Evolutionary conservation across 1,284 basidiomycete genomes (phyloP).

Genomic region (Peniophora sp.): DNA sequence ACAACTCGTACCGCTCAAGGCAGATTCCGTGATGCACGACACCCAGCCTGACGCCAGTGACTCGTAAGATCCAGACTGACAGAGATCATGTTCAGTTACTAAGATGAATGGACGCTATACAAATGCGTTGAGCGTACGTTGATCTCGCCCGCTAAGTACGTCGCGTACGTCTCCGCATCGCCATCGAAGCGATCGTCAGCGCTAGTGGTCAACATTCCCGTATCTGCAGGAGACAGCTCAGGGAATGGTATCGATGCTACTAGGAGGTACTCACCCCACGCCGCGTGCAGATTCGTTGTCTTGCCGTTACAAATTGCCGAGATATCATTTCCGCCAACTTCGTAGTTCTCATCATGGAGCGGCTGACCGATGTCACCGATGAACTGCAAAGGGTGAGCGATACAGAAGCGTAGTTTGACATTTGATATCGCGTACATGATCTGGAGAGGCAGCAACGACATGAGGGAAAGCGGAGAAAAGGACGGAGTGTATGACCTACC

Average conservation of each 20-base stretch:
- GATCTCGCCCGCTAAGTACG: constrained; percentile 33
- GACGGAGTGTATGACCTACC: constrained; percentile 10
- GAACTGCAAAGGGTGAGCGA: constrained; percentile 24
- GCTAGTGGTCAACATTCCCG: constrained; percentile 27
- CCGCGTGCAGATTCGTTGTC: constrained; percentile 40
- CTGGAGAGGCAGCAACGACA: not conserved
- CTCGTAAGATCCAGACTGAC: constrained; percentile 28
- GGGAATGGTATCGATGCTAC: no score
- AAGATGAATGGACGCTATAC: no score
- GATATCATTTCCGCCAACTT: constrained; percentile 22
- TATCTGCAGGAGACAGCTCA: no score
- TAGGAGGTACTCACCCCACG: no score
- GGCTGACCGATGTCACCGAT: constrained; percentile 48
- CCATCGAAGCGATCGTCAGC: constrained; percentile 31
- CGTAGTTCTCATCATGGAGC: constrained; percentile 27
- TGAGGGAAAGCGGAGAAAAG: not conserved
- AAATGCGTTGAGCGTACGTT: constrained; percentile 14
- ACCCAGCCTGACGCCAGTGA: constrained; percentile 35
- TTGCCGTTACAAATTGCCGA: constrained; percentile 19
- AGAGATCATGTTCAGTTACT: no score
- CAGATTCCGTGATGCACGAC: constrained; percentile 34
- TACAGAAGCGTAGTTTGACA: not conserved
- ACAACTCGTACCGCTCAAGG: constrained; percentile 26
- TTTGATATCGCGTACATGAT: not conserved
- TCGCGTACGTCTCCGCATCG: constrained; percentile 33